Base-by-base conservation (phyloP, 148 eudicot species). In the Rheum nobile region DNA sequence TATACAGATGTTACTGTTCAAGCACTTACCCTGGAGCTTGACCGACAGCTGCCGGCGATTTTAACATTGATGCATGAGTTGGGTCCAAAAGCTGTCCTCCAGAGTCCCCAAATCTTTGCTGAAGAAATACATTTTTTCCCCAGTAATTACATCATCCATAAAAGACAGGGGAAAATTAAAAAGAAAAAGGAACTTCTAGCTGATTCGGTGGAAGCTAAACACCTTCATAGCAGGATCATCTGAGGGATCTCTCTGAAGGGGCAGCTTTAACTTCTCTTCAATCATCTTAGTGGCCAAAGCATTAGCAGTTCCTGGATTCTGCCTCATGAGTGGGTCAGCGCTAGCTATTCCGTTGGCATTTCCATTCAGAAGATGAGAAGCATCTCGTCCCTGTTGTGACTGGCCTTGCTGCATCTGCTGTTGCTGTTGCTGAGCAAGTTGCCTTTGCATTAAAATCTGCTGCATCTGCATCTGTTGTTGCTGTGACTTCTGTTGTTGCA, bases 141-240 rank as follows among this genome's bases (percentile, higher is more conserved):
- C 8, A 32, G 70, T 65, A 65, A 65, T 17, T 32, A 65, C 16
- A 65, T 17, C 10, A 34, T 65, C 70, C 39, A 65, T 34, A 34
- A 14, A 32, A 65, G 32, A 34, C 21, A n/a, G n/a, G 4, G 4
- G 21, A 34, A 12, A 1, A 17, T 31, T 12, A 65, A 16, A 57
- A 32, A 17, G 41, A 34, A 31, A 34, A 6, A 83, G 84, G 0
- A 31, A 34, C 39, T 65, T 29, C 41, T 32, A 65, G 39, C 21
- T 65, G 38, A 11, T 52, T 44, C 35, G 21, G 41, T 17, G 44
- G 70, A 32, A 32, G 70, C 22, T 69, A 24, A 44, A 28, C 75
- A 86, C 96, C 92, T 90, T 90, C 78, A 88, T 78, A 48, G 86
- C 81, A 71, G 82, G 76, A 80, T 90, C 96, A 8, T 90, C 96